Conservation (phyloP, 129 eudicot genomes). For the Rutidosis leptorrhynchoides region DNA sequence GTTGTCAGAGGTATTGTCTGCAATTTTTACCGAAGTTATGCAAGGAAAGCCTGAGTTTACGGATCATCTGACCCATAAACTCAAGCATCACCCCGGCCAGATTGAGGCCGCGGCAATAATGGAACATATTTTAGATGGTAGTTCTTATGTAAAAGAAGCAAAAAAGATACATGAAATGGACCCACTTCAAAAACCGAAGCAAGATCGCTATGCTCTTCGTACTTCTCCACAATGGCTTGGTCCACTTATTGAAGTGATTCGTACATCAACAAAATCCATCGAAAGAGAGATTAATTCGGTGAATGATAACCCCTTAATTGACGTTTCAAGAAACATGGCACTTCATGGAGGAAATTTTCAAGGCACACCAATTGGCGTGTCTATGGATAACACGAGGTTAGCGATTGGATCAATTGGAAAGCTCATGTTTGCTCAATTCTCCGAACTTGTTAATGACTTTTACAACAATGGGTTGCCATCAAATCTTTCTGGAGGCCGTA, state of each 20-base stretch:
- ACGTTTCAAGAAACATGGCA: constrained; percentile 67
- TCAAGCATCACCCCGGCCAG: constrained; percentile 78
- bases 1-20: constrained; percentile 55
- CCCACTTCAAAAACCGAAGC: constrained; percentile 68
- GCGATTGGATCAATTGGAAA: constrained; percentile 64
- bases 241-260: constrained; percentile 67
- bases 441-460: constrained; percentile 63
- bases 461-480: constrained; percentile 73
- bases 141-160: constrained; percentile 56
- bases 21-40: constrained; percentile 67
- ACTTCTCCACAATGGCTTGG: constrained; percentile 77
- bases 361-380: constrained; percentile 74
- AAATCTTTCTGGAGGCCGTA: constrained; percentile 58
- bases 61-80: constrained; percentile 63
- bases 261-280: constrained; percentile 53
- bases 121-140: constrained; percentile 67
- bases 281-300: constrained; percentile 73
- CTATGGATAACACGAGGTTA: constrained; percentile 63
- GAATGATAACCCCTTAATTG: constrained; percentile 61
- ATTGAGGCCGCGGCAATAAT: constrained; percentile 71
- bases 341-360: constrained; percentile 73
- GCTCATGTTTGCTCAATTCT: constrained; percentile 60
- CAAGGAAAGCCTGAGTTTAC: constrained; percentile 68
- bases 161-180: constrained; percentile 52
- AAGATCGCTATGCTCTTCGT: constrained; percentile 71